A percentile compares a stretch with the other conserved stretches of the same genome.
These are phyloP conservation scores for Fraxinus platypoda DNA, from an alignment of 305 asterid species.

Conservation along the genomic window DNA sequence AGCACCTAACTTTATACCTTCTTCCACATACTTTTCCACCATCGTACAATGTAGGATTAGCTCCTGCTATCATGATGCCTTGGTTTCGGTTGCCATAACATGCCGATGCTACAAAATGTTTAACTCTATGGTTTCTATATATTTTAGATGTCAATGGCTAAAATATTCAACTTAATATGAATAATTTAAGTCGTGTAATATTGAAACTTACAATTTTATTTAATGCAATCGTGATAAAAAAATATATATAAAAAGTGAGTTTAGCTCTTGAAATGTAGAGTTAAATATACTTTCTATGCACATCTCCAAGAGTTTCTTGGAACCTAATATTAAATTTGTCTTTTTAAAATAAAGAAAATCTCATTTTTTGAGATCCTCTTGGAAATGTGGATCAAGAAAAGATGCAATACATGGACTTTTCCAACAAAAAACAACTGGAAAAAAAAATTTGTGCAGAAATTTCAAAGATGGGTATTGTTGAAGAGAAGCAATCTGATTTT, in stretches of 20 bases:
- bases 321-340: too few species aligned
- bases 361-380: too few species aligned
- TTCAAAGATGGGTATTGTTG: too few species aligned
- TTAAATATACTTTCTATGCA: too few species aligned
- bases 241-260: background rate
- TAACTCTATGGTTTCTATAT: background rate
- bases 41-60: slow-evolving; percentile 10
- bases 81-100: background rate
- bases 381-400: too few species aligned
- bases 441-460: too few species aligned
- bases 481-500: too few species aligned
- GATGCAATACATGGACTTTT: too few species aligned
- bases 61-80: background rate
- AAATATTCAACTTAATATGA: background rate
- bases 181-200: too few species aligned
- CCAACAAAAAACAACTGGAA: too few species aligned
- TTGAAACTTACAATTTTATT: background rate
- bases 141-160: background rate
- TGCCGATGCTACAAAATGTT: slow-evolving; percentile 22
- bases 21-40: slow-evolving; percentile 28
- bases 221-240: background rate
- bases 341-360: too few species aligned
- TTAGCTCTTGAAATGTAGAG: background rate
- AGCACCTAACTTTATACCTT: slow-evolving; percentile 22
- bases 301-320: too few species aligned